Base-by-base conservation (phyloP, 1,284 basidiomycete species). In the Sparassis latifolia region DNA sequence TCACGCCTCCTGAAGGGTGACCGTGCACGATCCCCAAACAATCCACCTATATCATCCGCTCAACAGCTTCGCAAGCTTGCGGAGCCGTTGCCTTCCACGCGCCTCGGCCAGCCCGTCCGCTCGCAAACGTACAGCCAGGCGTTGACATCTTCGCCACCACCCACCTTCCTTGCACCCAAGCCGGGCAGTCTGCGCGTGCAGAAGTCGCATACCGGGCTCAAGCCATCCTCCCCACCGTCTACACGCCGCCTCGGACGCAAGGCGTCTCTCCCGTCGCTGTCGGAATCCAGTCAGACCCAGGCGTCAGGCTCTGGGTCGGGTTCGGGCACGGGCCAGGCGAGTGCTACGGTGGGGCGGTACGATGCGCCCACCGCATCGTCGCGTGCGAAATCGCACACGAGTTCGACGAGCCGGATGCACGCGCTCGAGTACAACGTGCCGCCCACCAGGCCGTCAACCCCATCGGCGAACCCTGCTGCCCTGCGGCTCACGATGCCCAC, bases 401-500 rank as follows among this genome's bases (percentile, higher is more conserved):
- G 73, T 52, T 82, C 84, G 9, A 76, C 80, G 10, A 76, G 78
- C 59, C 78, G 82, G 47, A 73, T 79, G 29, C 72, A 77, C 54
- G 67, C 65, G n/a, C 59, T 75, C 37, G 85, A 88, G 49, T 82
- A 78, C 62, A 76, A 73, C 59, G 75, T 86, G n/a, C 84, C 86
- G n/a, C 82, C 86, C 5, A 78, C 83, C 5, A 76, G 87, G 42
- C 86, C 88, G 3, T 82, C 79, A 29, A 90, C 88, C 2, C 87
- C 88, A 2, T 86, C 86, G 4, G 77, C 84, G 2, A 88, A 86
- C 65, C 76, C 85, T 27, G 76, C 76, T 28, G 86, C 86, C 10
- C 74, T 87, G 45, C 80, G 91, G 35, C 74, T 93, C 43, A 92
- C 89, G n/a, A 87, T 91, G 86, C 90, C 91, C 1, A 92, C 87